A percentile compares a stretch with the other conserved stretches of the same genome.
phyloP scores from a whole-genome alignment of 441 rosid species.

The Adansonia grandidieri region DNA sequence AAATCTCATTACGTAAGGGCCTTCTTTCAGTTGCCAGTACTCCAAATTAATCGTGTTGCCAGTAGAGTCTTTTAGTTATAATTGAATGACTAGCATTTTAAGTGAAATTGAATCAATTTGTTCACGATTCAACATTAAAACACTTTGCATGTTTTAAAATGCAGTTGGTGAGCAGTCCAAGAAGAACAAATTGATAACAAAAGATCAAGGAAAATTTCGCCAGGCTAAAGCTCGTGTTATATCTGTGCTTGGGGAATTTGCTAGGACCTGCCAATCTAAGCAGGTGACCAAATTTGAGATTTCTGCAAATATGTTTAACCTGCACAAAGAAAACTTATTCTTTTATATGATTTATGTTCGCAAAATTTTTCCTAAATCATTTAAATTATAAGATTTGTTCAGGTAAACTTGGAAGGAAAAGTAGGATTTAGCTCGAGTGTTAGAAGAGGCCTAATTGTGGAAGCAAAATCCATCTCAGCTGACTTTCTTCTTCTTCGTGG shows the following conservation, averaged over 20 bases:
- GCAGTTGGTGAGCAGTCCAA: constrained; percentile 56
- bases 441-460: constrained; percentile 65
- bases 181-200: constrained; percentile 44
- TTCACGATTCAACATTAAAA: neutral
- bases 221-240: constrained; percentile 79
- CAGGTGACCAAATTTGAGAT: constrained; percentile 41
- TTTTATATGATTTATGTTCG: too few relatives aligned
- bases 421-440: constrained; percentile 64
- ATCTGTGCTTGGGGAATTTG: constrained; percentile 77
- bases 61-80: too few relatives aligned
- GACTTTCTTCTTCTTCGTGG: constrained; percentile 70
- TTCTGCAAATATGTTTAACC: neutral
- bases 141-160: constrained; percentile 14
- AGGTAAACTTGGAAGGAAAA: constrained; percentile 88
- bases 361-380: too few relatives aligned
- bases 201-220: constrained; percentile 54
- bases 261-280: constrained; percentile 58
- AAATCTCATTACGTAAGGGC: neutral
- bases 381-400: constrained; percentile 19
- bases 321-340: neutral
- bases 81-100: too few relatives aligned
- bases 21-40: too few relatives aligned
- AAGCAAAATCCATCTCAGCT: constrained; percentile 74
- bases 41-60: too few relatives aligned
- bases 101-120: too few relatives aligned